phyloP scores from a whole-genome alignment of 352 stramenopile species.

The Pythium aphanidermatum region DNA sequence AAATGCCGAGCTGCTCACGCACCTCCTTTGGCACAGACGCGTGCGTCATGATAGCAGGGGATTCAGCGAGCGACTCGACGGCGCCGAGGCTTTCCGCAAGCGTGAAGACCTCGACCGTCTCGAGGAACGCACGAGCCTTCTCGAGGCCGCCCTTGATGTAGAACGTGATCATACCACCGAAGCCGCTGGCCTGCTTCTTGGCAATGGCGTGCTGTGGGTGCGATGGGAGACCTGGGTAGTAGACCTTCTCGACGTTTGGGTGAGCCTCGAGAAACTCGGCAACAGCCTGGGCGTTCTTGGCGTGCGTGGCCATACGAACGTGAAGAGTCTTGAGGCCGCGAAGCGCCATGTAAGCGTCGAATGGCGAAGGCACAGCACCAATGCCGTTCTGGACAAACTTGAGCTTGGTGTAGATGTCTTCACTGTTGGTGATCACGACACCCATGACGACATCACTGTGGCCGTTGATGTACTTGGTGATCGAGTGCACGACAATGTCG shows the following conservation, averaged over 20 bases:
- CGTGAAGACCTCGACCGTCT: conserved; percentile 89
- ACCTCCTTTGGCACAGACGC: conserved; percentile 86
- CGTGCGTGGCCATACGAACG: conserved; percentile 92
- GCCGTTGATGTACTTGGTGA: conserved; percentile 96
- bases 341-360: conserved; percentile 92
- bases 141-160: conserved; percentile 87
- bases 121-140: conserved; percentile 88
- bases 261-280: conserved; percentile 88
- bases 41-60: conserved; percentile 94
- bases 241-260: conserved; percentile 88
- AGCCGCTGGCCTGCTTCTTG: conserved; percentile 69
- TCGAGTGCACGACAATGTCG: conserved; percentile 91
- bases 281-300: conserved; percentile 90
- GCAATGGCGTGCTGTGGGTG: conserved; percentile 88
- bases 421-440: conserved; percentile 88
- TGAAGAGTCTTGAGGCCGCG: conserved; percentile 95
- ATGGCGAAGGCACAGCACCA: conserved; percentile 88
- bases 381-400: conserved; percentile 93
- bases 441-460: conserved; percentile 93
- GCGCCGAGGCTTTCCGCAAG: conserved; percentile 95
- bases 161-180: conserved; percentile 90
- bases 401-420: conserved; percentile 92
- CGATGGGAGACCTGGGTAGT: conserved; percentile 87
- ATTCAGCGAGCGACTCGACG: conserved; percentile 90
- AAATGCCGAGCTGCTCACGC: conserved; percentile 87